Percentiles rank a stretch among this genome's conserved stretches.
These are phyloP conservation scores for Glycine soja DNA, from an alignment of 306 rosid species.

Conservation along the genomic window DNA sequence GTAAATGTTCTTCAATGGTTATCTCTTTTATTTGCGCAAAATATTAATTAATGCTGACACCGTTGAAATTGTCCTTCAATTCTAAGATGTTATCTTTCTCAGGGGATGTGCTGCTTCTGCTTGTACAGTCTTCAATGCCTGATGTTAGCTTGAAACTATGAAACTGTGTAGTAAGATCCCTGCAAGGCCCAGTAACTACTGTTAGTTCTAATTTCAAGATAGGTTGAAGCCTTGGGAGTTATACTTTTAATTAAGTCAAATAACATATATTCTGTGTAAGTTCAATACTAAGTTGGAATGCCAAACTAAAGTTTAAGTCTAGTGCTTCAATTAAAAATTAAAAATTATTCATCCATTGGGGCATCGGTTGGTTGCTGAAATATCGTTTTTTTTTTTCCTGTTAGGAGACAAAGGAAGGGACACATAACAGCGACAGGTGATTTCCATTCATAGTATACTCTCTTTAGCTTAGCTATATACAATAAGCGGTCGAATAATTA, in stretches of 20 bases:
- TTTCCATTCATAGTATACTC: neutral
- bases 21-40: neutral
- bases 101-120: neutral
- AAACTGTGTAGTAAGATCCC: conserved; percentile 58
- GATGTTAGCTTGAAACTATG: conserved; percentile 38
- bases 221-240: no score
- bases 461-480: neutral
- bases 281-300: no score
- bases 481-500: neutral
- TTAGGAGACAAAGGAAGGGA: no score
- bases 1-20: neutral
- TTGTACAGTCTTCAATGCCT: conserved; percentile 45
- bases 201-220: neutral
- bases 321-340: no score
- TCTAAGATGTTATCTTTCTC: conserved; percentile 1
- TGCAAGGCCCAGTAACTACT: conserved; percentile 33
- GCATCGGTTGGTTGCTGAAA: no score
- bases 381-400: no score
- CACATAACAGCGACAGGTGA: neutral
- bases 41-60: neutral
- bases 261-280: no score
- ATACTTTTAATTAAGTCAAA: no score
- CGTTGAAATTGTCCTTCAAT: neutral
- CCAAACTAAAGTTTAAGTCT: no score
- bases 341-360: no score